Conservation (phyloP, 176 grass and related monocot genomes). For the Areca catechu region DNA sequence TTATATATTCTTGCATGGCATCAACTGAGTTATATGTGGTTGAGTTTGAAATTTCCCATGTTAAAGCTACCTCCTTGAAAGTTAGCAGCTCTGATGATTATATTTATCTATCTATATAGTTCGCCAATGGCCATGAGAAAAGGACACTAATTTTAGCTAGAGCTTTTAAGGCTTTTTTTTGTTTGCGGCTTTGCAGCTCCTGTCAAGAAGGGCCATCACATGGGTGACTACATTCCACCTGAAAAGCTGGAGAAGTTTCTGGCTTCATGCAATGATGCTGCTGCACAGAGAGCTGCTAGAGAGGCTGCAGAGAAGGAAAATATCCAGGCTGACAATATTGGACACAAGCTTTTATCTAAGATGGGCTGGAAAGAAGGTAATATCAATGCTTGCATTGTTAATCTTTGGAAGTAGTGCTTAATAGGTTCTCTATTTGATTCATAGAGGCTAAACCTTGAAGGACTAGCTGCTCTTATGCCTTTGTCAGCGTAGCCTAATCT, state of each 20-base stretch:
- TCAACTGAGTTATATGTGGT: no score
- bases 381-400: not conserved
- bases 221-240: slow-evolving; percentile 94
- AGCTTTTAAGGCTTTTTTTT: not conserved
- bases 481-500: not conserved
- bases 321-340: slow-evolving; percentile 98
- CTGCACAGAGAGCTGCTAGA: slow-evolving; percentile 52
- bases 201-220: slow-evolving; percentile 88
- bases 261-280: slow-evolving; percentile 65
- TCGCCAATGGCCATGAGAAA: no score
- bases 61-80: no score
- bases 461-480: not conserved
- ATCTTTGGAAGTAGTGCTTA: no score
- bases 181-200: slow-evolving; percentile 17
- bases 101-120: no score
- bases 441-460: not conserved
- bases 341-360: slow-evolving; percentile 94
- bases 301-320: slow-evolving; percentile 89
- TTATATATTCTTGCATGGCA: no score
- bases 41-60: no score
- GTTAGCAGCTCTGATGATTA: no score
- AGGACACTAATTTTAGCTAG: no score
- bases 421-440: not conserved
- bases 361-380: slow-evolving; percentile 99
- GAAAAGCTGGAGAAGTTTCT: slow-evolving; percentile 93